Evolutionary conservation across 305 asterid species (phyloP), one percentile per base, ranked within the genome.

Genomic region (Petunia hybrid): DNA sequence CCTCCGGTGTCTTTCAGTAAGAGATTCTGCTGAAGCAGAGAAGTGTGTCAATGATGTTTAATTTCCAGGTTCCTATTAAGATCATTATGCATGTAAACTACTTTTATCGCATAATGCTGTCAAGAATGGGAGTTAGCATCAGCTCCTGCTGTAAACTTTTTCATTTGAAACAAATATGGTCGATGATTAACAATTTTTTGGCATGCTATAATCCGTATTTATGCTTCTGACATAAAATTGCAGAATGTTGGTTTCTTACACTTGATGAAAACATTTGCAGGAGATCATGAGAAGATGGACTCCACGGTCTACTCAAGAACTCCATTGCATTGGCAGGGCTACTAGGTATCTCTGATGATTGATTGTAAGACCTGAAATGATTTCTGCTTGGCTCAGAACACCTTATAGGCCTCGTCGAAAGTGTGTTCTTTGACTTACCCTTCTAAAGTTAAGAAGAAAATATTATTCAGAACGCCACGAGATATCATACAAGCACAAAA

Each of bases 261-360:
- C 79, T 84, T 80, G 94, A 73, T 60, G 95, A 74, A 69, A 87
- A 90, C 71, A 83, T 83, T 40, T 91, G 90, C 35, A 85, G 83
- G 88, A 90, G 86, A 66, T 86, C 84, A 51, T 89, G 82, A 81
- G 93, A 87, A 82, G 89, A 83, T 45, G 92, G 90, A 68, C 90
- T 90, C 92, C 92, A 91, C 10, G 89, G 63, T 80, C 91, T 83
- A 53, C 90, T 68, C 77, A 87, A 86, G 87, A 90, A 90, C 83
- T 87, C 90, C 91, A 89, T 80, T 14, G 93, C 90, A 48, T 75
- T 84, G 82, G 36, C 70, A 14, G 89, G 91, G 83, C 89, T 86
- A 61, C 76, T 59, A 5, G 89, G 78, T 22, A 83, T 81, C 84
- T 87, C 86, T 83, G 84, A 38, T 64, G 77, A 61, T 74, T 88